Evolutionary conservation across 352 stramenopile genomes (phyloP), one percentile per base, ranked within the genome.

Genomic region (Globisporangium lucens): DNA sequence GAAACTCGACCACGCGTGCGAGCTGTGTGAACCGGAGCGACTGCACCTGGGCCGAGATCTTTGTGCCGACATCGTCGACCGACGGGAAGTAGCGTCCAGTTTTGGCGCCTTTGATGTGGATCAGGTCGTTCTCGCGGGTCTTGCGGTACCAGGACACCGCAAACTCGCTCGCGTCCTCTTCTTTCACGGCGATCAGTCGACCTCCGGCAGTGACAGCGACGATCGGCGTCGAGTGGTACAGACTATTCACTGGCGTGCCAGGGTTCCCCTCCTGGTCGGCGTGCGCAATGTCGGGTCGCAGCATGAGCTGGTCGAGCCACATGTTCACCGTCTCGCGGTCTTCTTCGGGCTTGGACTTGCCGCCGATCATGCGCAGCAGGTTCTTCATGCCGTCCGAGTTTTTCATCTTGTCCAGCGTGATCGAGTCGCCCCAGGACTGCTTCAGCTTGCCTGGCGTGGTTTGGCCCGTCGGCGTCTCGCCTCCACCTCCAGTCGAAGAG

Each of bases 351-450:
- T 78, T 73, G 9, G 67, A 68, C 20, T 84, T 87, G 41, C 73
- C 81, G 0, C 82, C 82, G 56, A 92, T 94, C 52, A 89, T 90
- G 8, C 83, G 83, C 47, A 94, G 79, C 47, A 94, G 56, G 61
- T 80, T 94, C 76, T 92, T 91, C 56, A 94, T 75, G 15, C 80
- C 80, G 15, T 93, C 85, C 2, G 74, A 74, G 56, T 87, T 83
- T 47, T 85, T 78, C 36, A 90, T 81, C 51, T 89, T 89, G 15
- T 88, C 82, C 10, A 89, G 61, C 22, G 78, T 79, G 29, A 90
- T 77, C 0, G 75, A 72, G 30, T 84, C 71, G 13, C 74, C 69
- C 74, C 73, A 84, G 1, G 53, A 43, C 43, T 64, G 65, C 27
- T 70, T 64, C 56, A 77, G 79, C 56, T 89, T 90, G 13, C 67